Base-by-base conservation (phyloP, 2,329 filamentous ascomycete species). In the Drechslerella dactyloides region DNA sequence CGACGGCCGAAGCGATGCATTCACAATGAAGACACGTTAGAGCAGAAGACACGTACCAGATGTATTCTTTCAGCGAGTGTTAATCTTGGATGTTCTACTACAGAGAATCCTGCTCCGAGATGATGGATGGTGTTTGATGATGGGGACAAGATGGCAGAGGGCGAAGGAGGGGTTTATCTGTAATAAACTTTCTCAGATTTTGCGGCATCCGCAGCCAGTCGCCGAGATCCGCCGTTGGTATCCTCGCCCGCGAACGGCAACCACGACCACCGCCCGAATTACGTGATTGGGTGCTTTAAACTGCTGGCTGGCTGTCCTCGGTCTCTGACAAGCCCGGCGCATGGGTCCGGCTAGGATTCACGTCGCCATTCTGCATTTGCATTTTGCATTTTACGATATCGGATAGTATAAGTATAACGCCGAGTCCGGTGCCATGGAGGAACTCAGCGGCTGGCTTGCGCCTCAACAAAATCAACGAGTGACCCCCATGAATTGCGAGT, bases 211-310 rank as follows among this genome's bases (percentile, higher is more conserved):
- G 44, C 44, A 19, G 21, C n/a, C 44, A 48, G 44, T 48, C 44
- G 44, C 44, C 44, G 44, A 48, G 44, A 48, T 48, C 44, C 44
- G 44, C 44, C 44, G 44, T 23, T 23, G 40, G 11, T 44, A 4
- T 5, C 40, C 27, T 33, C 11, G 23, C 46, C 19, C 17, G 46
- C 23, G 3, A 23, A 23, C 7, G 46, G 8, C 27, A 53, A 50
- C 59, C 65, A 70, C 53, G 65, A 54, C 57, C 27, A 44, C 33
- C 30, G 27, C 44, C 40, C 57, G 23, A 53, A 19, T 52, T 58
- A 52, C 48, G 58, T 58, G 56, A 69, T 69, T 69, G 65, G 58
- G 46, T 52, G 35, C 33, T 3, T 42, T 13, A 33, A 4, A 21
- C 11, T 8, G 44, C 21, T 8, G 44, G 44, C 44, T 48, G 11